phyloP scores from a whole-genome alignment of 2,329 filamentous ascomycete species.

The Cordyceps cateniannulata region DNA sequence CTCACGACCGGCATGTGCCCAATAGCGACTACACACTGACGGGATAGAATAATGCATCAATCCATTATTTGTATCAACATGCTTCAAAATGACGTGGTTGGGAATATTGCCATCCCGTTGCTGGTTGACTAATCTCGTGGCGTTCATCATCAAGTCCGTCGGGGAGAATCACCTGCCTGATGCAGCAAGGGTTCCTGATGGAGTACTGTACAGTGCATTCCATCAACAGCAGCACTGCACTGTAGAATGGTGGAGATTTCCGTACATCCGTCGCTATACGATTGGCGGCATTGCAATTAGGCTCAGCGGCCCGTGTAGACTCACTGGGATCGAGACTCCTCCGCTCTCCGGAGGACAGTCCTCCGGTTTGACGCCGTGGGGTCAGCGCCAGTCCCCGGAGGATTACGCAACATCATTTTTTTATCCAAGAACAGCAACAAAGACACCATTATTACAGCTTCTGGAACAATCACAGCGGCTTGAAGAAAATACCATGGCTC shows the following conservation, averaged over 20 bases:
- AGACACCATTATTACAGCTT: no score
- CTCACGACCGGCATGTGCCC: no score
- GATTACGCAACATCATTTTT: background rate
- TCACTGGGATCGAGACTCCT: background rate
- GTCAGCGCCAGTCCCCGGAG: no score
- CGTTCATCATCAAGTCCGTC: no score
- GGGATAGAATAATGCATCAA: no score
- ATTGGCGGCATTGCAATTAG: background rate
- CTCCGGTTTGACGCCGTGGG: background rate
- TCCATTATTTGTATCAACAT: no score
- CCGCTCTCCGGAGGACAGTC: background rate
- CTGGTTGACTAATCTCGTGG: no score
- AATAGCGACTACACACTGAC: no score
- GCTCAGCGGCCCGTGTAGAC: background rate
- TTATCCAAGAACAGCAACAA: no score
- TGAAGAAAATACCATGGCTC: background rate
- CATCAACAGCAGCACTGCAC: background rate
- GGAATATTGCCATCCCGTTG: no score
- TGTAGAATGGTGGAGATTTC: background rate
- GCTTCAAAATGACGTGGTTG: no score
- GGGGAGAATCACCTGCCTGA: conserved; percentile 3
- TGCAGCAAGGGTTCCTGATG: background rate
- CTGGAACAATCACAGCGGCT: no score
- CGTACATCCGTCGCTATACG: background rate
- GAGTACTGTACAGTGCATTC: background rate